Evolutionary conservation across 208 protist genomes (phyloP).

Genomic region (Leishmania major): DNA sequence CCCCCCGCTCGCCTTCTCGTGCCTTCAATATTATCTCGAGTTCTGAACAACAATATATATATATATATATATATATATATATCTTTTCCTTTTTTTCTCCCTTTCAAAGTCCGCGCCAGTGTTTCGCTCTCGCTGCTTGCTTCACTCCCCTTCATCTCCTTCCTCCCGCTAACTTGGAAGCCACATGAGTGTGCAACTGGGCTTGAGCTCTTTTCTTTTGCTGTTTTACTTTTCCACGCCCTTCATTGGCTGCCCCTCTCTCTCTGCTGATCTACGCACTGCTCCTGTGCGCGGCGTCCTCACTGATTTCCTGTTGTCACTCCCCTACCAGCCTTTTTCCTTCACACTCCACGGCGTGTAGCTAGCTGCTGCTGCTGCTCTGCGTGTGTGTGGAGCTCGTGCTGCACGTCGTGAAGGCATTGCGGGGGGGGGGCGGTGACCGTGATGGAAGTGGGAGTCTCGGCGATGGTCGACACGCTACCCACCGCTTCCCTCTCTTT

Average conservation of each 20-base stretch:
- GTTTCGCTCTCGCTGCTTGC: not conserved
- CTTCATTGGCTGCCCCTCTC: not conserved
- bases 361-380: not conserved
- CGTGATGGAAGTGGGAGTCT: not conserved
- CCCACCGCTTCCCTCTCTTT: not conserved
- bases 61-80: no score
- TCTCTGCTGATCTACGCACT: not conserved
- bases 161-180: not conserved
- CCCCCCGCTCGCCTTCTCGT: not conserved
- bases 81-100: not conserved
- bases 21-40: not conserved
- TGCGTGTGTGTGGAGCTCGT: not conserved
- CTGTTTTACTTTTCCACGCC: not conserved
- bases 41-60: not conserved
- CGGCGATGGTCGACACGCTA: not conserved
- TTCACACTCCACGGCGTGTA: not conserved
- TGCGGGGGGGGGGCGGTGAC: not conserved
- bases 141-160: not conserved
- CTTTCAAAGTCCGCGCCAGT: not conserved
- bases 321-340: not conserved
- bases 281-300: not conserved
- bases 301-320: not conserved
- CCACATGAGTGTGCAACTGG: not conserved
- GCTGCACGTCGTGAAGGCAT: not conserved
- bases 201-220: not conserved